These are phyloP conservation scores for Chytriomyces confervae DNA, from an alignment of 192 early-diverging fungal species.

Conservation along the genomic window DNA sequence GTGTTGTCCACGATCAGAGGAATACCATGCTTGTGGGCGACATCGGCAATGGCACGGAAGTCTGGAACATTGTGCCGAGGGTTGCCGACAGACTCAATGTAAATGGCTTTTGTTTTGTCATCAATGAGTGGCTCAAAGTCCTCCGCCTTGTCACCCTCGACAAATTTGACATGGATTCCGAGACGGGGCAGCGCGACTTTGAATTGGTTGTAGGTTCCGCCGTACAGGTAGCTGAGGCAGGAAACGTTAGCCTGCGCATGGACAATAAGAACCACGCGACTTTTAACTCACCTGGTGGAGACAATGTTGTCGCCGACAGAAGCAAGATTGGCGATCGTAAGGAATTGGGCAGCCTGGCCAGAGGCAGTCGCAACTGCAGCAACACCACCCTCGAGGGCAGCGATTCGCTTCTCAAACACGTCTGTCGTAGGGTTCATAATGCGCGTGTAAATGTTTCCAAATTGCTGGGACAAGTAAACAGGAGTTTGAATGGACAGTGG, in stretches of 20 bases:
- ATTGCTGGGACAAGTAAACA: constrained; percentile 41
- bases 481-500: not conserved
- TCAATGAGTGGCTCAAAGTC: constrained; percentile 83
- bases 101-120: constrained; percentile 89
- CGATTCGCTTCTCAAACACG: constrained; percentile 91
- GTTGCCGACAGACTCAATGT: constrained; percentile 91
- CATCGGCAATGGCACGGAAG: constrained; percentile 78
- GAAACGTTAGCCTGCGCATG: too few relatives aligned
- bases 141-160: constrained; percentile 71
- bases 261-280: constrained; percentile 37
- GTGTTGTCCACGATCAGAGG: constrained; percentile 97
- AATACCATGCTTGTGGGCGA: constrained; percentile 80
- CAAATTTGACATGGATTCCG: constrained; percentile 83
- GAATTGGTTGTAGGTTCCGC: constrained; percentile 74
- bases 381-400: constrained; percentile 87
- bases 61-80: constrained; percentile 90
- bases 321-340: constrained; percentile 78
- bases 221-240: constrained; percentile 51
- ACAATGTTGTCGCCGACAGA: constrained; percentile 89
- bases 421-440: constrained; percentile 84
- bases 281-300: constrained; percentile 49
- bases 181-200: constrained; percentile 79
- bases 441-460: constrained; percentile 88
- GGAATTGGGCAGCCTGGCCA: constrained; percentile 88
- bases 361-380: constrained; percentile 70